Conservation (phyloP, 192 early-diverging fungal species). For the Ambispora gerdemannii region DNA sequence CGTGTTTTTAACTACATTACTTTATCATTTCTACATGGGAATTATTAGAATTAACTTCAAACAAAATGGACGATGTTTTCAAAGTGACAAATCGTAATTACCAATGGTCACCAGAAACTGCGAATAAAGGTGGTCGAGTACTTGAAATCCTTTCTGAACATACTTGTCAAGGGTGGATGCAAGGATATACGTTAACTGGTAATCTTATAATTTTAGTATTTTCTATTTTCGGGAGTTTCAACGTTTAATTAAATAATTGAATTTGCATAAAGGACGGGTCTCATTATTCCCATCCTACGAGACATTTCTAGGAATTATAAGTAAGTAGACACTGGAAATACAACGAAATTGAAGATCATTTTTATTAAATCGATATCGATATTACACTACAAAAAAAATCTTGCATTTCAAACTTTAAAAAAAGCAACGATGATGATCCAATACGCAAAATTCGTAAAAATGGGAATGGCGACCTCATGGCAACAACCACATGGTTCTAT, state of each 20-base stretch:
- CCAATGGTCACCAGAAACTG: slow-evolving; percentile 39
- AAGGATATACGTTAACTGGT: slow-evolving; percentile 48
- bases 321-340: no score
- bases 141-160: slow-evolving; percentile 47
- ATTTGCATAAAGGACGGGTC: slow-evolving; percentile 16
- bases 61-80: slow-evolving; percentile 40
- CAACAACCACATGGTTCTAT: slow-evolving; percentile 34
- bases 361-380: no score
- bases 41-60: slow-evolving; percentile 31
- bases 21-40: no score
- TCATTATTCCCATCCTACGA: slow-evolving; percentile 46
- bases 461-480: slow-evolving; percentile 43
- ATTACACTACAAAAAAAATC: no score
- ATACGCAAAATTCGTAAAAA: slow-evolving; percentile 46
- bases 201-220: neutral
- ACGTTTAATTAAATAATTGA: neutral
- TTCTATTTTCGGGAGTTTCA: neutral
- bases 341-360: no score
- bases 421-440: slow-evolving; percentile 43
- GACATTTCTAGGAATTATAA: slow-evolving; percentile 40
- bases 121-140: slow-evolving; percentile 35
- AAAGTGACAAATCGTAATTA: slow-evolving; percentile 40
- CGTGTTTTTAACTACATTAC: no score
- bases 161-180: slow-evolving; percentile 44
- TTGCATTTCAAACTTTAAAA: no score